Evolutionary conservation across 768 basidiomycete species (phyloP), one percentile per base, ranked within the genome.

Genomic region (Boletales sp.): DNA sequence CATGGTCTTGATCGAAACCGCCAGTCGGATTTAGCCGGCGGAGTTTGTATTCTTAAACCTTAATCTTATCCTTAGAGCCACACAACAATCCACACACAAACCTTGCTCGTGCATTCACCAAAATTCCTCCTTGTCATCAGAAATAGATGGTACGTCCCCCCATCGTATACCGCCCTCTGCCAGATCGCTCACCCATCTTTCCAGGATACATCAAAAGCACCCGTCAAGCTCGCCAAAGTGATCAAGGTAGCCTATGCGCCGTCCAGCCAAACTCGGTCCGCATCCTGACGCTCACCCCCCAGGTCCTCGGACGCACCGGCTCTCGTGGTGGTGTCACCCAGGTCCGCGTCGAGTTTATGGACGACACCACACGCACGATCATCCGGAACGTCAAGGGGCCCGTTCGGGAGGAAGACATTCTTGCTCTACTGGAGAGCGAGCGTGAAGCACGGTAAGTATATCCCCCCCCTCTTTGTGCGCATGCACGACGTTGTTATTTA

Each of bases 341-440:
- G 79, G 94, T 97, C 74, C 92, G 95, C 59, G 96, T 99, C 60
- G 96, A 98, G 70, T 96, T 99, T 78, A 86, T 98, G 88, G 95
- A 98, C 70, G 94, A 98, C 71, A 83, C 90, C 48, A 83, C 85
- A 58, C 89, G 95, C 63, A 87, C 90, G 59, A 96, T 99, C 73
- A 95, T 97, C 73, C 90, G 95, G 46, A 99, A 99, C 76, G 95
- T 98, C 60, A 98, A 98, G 74, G 96, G 96, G 1, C 95, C 96
- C 54, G 94, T 98, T 53, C 78, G 91, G 56, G 88, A 93, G 74
- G 83, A 94, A 72, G 96, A 99, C 70, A 96, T 98, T 66, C 80
- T 99, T 55, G 93, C 94, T 60, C 78, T 99, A 58, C 78, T 98
- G 67, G 96, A 99, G 80, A 89, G 88, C 70, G 96, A 99, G 76